phyloP scores from a whole-genome alignment of 202 grass and related monocot genomes.

The Brachypodium distachyon region DNA sequence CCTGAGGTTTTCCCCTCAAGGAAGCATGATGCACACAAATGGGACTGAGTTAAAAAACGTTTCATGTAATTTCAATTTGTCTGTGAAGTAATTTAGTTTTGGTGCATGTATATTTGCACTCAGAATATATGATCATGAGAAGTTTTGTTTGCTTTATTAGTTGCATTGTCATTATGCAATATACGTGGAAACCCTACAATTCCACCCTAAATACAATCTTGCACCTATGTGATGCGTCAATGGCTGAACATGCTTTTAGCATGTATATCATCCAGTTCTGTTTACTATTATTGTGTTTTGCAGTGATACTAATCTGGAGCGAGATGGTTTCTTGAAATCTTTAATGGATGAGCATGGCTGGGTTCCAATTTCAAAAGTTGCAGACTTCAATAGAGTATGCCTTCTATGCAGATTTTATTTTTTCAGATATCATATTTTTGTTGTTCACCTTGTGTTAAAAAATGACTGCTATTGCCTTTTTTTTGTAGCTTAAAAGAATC shows the following conservation, averaged over 20 bases:
- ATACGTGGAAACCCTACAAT: not conserved
- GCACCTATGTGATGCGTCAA: not conserved
- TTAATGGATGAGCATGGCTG: conserved; percentile 96
- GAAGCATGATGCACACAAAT: not conserved
- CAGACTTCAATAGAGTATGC: conserved; percentile 92
- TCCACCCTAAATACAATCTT: not conserved
- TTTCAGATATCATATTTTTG: conserved; percentile 7
- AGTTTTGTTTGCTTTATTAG: not conserved
- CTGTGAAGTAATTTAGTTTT: not conserved
- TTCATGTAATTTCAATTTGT: not conserved
- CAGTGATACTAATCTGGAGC: conserved; percentile 73
- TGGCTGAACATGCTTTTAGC: not conserved
- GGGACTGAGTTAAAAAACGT: not conserved
- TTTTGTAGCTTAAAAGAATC: conserved; percentile 82
- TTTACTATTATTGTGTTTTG: conserved; percentile 22
- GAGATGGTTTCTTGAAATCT: conserved; percentile 70
- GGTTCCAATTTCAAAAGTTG: conserved; percentile 74
- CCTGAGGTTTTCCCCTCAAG: not conserved
- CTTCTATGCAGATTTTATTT: conserved; percentile 19
- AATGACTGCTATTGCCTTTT: conserved; percentile 11
- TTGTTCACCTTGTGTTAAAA: conserved; percentile 7
- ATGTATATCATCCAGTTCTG: not conserved
- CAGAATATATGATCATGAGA: not conserved
- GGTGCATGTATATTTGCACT: not conserved
- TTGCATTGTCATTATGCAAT: not conserved